Base-by-base conservation (phyloP, 768 basidiomycete species). In the Suillus brevipes region DNA sequence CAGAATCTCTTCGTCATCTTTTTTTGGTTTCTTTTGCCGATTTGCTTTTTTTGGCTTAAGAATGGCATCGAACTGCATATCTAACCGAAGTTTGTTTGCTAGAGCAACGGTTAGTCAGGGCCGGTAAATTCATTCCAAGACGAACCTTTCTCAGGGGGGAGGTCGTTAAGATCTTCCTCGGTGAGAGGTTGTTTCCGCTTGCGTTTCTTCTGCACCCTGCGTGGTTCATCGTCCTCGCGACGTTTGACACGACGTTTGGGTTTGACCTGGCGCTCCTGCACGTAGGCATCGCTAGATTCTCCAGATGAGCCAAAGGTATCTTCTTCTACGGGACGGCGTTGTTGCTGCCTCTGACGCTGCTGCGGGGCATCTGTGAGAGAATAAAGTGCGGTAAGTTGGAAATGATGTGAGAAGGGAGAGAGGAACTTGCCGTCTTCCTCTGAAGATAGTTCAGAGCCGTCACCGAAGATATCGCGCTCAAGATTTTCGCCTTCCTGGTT, bases 41-140 rank as follows among this genome's bases (percentile, higher is more conserved):
- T 84, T 82, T 3, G 81, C 76, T 75, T 90, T 92, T 74, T 92
- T 94, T 4, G 89, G 82, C 77, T 93, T 94, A 23, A 96, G 82
- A 62, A 95, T 95, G 20, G 89, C 90, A 65, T 97, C 94, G 65
- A 99, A 86, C 70, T 88, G 84, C 83, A 89, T 90, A 71, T 95
- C 91, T 40, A 97, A 80, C 1, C 87, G 87, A 50, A 88, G 77
- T 78, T 92, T 92, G 67, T 82, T 88, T 12, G 88, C 95, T 97
- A 75, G 18, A 36, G 56, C 45, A 60, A 31, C 64, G 61, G 61
- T 58, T 57, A 50, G 40, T 34, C 43, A 55, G 62, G 62, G 40
- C 55, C 53, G 28, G n/a, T n/a, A 14, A 38, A 13, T 61, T 36
- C 23, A 23, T 23, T 20, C 20, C 10, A 37, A 34, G 31, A 77